Percentiles rank a stretch among this genome's conserved stretches.
Evolutionary conservation across 2,329 filamentous ascomycete species (phyloP).

Genomic region (Colletotrichum sp.): DNA sequence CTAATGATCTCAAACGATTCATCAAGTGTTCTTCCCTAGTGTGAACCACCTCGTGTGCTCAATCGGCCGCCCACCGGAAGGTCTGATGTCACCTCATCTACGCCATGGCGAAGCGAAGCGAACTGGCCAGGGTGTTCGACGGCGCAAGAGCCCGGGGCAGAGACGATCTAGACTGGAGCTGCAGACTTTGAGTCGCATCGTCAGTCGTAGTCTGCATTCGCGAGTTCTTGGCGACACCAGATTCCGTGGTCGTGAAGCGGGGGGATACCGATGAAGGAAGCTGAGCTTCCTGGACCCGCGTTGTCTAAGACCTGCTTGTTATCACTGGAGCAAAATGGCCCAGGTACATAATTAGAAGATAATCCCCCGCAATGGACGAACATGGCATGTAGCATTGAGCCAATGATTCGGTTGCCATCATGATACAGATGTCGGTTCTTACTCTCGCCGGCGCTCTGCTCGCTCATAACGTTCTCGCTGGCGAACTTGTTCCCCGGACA

Average conservation of each 20-base stretch:
- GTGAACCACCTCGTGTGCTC: rapidly evolving
- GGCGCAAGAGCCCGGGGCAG: not conserved
- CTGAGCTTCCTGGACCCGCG: not conserved
- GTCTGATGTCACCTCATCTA: not conserved
- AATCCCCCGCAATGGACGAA: not conserved
- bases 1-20: not conserved
- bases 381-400: not conserved
- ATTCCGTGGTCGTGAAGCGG: not conserved
- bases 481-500: not conserved
- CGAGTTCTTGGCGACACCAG: not conserved
- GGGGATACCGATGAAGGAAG: not conserved
- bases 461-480: not conserved
- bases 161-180: not conserved
- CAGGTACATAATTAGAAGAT: not conserved
- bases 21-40: not conserved
- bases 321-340: not conserved
- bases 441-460: not conserved
- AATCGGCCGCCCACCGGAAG: not conserved
- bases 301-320: not conserved
- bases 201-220: not conserved
- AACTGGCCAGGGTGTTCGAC: not conserved
- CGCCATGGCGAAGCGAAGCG: not conserved
- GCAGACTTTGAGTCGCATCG: not conserved
- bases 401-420: not conserved
- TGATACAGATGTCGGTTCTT: not conserved